Base-by-base conservation (phyloP, 192 early-diverging fungal species). In the Rhizophagus sp. region DNA sequence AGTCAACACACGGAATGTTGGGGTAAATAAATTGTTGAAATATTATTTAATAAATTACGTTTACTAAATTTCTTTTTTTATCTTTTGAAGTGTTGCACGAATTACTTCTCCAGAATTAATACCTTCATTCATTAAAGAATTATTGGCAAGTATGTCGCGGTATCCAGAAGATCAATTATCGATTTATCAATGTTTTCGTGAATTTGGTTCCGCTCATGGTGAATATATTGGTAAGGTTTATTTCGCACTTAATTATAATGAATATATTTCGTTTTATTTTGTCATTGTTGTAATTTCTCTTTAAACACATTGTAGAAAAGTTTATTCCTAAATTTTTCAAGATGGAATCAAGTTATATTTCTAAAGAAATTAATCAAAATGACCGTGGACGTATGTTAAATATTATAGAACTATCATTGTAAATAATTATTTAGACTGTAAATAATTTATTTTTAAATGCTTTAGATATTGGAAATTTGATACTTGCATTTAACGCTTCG, bases 401-500 rank as follows among this genome's bases (percentile, higher is more conserved):
- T 27, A 47, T 41, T n/a, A 70, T 24, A 44, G 17, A 15, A 22
- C 15, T 22, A n/a, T 83, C 67, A 10, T 33, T 11, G 8, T 17
- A 34, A 34, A 2, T 19, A 36, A 34, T 3, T 39, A 19, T 36
- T 57, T 22, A 80, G 4, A 19, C 73, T 84, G 22, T 17, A 39
- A 67, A 34, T 13, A 44, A 19, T 67, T 87, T 49, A 4, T 22
- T 44, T 44, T 70, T 62, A 36, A 34, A 57, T 1, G 61, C 22
- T 27, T 33, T 84, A 94, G 93, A 96, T 79, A 92, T 93, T 19
- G 92, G 91, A 1, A 84, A 93, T 79, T 80, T 96, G 0, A 90
- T 96, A 36, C 80, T 97, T 15, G 87, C 96, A 44, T 91, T 95
- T 74, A 97, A 97, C 81, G 92, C 94, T 12, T 88, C 85, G 13